These are phyloP conservation scores for Ensete glaucum DNA, from an alignment of 176 grass and related monocot species.

Conservation along the genomic window DNA sequence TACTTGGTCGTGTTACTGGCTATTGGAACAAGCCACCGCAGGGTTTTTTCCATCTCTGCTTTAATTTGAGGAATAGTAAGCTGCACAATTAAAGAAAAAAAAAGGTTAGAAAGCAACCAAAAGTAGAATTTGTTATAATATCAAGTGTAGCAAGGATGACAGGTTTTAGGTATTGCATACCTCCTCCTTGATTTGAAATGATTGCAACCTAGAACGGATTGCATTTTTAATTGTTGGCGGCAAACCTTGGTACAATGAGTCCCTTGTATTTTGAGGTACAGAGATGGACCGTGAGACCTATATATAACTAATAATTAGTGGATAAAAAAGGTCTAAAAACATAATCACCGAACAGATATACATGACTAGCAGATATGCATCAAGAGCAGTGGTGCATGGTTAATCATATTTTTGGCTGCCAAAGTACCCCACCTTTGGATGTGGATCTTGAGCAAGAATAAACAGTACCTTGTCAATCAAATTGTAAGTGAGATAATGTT, in stretches of 20 bases:
- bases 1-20: slow-evolving; percentile 90
- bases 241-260: slow-evolving; percentile 76
- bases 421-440: not conserved
- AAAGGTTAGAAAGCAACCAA: too few relatives aligned
- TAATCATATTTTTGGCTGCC: not conserved
- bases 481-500: not conserved
- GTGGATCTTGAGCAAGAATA: not conserved
- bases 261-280: slow-evolving; percentile 55
- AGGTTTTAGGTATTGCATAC: slow-evolving; percentile 30
- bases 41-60: slow-evolving; percentile 88
- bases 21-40: slow-evolving; percentile 80
- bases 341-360: not conserved
- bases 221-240: slow-evolving; percentile 65
- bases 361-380: not conserved
- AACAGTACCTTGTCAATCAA: not conserved
- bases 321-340: not conserved
- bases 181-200: slow-evolving; percentile 80
- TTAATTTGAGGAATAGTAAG: slow-evolving; percentile 66
- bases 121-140: not conserved
- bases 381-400: not conserved
- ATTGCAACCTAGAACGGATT: slow-evolving; percentile 53
- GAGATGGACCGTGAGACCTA: slow-evolving; percentile 70
- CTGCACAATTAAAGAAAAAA: slow-evolving; percentile 31
- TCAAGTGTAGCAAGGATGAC: not conserved
- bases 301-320: not conserved